A percentile compares a stretch with the other conserved stretches of the same genome.
These are phyloP conservation scores for Neurospora sp. DNA, from an alignment of 495 filamentous ascomycete species.

Conservation along the genomic window DNA sequence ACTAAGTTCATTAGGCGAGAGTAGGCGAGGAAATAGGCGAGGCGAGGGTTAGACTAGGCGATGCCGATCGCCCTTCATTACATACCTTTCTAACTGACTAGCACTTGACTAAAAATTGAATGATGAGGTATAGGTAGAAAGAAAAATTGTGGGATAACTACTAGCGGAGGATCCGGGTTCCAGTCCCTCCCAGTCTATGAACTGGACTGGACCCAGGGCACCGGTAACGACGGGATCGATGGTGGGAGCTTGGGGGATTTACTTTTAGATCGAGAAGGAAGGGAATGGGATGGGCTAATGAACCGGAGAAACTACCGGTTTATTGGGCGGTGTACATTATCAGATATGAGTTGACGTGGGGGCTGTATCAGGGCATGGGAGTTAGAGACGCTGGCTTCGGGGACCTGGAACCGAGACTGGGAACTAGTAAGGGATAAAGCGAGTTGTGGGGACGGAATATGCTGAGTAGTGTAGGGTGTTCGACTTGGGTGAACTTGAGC, in stretches of 20 bases:
- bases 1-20: not conserved
- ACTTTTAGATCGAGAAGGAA: not conserved
- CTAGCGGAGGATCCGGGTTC: not conserved
- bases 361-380: not conserved
- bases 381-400: not conserved
- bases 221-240: not conserved
- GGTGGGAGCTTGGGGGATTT: not conserved
- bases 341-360: not conserved
- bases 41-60: not conserved
- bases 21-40: not conserved
- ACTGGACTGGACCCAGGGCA: not conserved
- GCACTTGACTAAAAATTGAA: not conserved
- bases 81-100: not conserved
- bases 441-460: not conserved
- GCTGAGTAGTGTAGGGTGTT: not conserved
- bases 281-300: not conserved
- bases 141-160: not conserved
- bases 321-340: not conserved
- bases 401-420: not conserved
- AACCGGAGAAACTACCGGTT: not conserved
- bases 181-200: not conserved
- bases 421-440: not conserved
- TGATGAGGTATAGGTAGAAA: not conserved
- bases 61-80: not conserved
- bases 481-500: not conserved